Base-by-base conservation (phyloP, 768 basidiomycete species). In the Termitomyces sp. region DNA sequence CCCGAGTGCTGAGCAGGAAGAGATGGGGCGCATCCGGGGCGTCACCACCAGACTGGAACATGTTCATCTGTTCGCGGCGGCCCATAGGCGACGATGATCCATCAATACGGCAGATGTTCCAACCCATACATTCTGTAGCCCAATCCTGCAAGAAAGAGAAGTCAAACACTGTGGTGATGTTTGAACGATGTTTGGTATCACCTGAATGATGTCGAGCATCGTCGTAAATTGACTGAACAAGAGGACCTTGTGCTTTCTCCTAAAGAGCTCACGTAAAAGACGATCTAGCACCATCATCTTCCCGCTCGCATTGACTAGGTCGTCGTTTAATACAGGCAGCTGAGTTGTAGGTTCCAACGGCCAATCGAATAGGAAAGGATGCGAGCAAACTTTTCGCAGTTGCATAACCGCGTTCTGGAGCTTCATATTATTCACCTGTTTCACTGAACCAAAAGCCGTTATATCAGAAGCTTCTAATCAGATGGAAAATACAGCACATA, bases 271-370 rank as follows among this genome's bases (percentile, higher is more conserved):
- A 31, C 82, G 82, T 7, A 99, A 79, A 9, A 99, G 74, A 6
- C 94, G 83, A 58, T 98, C 91, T 0, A 99, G 81, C 2, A 99
- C 75, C 79, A 98, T 88, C 96, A 98, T 98, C 77, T 99, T 99
- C 16, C 97, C 97, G 53, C 90, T 93, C 0, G 85, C 84, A 53
- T 88, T 85, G 23, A 95, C 83, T 31, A 98, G 75, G 62, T 94
- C 85, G 23, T 90, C 85, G 60, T 90, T 84, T 36, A 95, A 69
- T 40, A 88, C 74, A 0, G 81, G 81, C 39, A 84, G 70, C n/a
- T 73, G 74, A 1, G 87, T 89, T 5, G 73, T 62, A 1, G 79
- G 76, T 61, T 92, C 85, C 41, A 76, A 62, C 0, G 91, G 88
- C 89, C 91, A 91, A 60, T 91, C 86, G 66, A 96, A 95, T 6